Conservation (phyloP, 1,139 yeast species). For the Yamadazyma aaseri region DNA sequence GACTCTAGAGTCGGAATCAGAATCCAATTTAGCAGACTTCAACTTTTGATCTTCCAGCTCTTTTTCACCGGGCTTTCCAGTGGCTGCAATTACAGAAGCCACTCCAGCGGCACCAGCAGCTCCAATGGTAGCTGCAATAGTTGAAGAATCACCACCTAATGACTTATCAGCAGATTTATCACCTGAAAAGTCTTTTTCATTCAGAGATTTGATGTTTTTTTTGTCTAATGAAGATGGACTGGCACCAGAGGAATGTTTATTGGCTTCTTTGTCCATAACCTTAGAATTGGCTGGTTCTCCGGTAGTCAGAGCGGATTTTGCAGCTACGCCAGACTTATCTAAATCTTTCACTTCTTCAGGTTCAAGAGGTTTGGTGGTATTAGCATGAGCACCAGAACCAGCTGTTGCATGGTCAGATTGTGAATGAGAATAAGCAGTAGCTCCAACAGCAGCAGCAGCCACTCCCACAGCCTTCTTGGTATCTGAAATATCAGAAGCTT, state of each 20-base stretch:
- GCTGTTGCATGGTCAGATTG: constrained; percentile 1
- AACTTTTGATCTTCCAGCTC: no score
- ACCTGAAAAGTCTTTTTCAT: background rate
- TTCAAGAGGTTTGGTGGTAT: constrained; percentile 8
- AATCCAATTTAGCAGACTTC: no score
- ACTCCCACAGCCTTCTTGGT: constrained; percentile 3
- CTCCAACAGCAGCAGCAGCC: constrained; percentile 3
- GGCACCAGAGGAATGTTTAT: no score
- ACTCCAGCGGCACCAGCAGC: constrained; percentile 3
- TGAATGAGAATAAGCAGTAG: constrained; percentile 3
- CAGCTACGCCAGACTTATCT: background rate
- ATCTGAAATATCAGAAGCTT: background rate
- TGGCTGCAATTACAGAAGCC: no score
- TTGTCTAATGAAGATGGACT: no score
- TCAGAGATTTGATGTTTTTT: background rate
- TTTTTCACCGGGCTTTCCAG: no score
- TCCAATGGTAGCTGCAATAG: constrained; percentile 2
- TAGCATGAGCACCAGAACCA: constrained; percentile 9
- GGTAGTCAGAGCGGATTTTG: background rate
- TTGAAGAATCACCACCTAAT: background rate
- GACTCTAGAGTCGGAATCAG: no score
- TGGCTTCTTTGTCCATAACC: no score
- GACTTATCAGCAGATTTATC: background rate
- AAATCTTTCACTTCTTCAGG: constrained; percentile 3
- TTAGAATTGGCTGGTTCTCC: no score